These are phyloP conservation scores for Alternaria gaisen DNA, from an alignment of 2,329 filamentous ascomycete genomes.

Conservation along the genomic window DNA sequence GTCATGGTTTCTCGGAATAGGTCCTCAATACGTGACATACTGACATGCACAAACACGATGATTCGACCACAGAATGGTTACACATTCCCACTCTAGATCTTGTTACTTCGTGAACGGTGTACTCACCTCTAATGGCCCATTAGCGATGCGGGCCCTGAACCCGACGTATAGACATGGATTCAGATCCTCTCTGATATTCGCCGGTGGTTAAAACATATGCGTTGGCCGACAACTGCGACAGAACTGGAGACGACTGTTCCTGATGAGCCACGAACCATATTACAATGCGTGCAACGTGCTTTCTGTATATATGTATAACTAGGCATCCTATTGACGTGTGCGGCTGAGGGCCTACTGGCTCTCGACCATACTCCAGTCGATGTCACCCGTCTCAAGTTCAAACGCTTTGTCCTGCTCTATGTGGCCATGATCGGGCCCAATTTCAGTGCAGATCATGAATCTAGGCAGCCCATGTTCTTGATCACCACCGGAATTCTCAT, in stretches of 20 bases:
- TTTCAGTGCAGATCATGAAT: slow-evolving; percentile 1
- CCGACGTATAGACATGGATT: background rate
- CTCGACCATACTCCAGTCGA: background rate
- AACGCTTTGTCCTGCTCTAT: background rate
- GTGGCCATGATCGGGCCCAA: background rate
- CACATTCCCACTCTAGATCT: background rate
- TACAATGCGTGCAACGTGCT: background rate
- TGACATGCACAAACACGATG: background rate
- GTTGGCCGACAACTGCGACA: background rate
- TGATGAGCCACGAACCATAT: background rate
- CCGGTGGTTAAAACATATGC: background rate
- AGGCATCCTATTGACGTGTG: background rate
- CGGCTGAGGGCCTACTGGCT: background rate
- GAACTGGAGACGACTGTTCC: background rate
- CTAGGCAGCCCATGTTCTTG: background rate
- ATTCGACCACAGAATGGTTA: background rate
- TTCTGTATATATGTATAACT: background rate
- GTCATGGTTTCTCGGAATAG: background rate
- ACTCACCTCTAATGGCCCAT: background rate
- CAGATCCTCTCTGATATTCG: background rate
- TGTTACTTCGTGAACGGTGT: background rate
- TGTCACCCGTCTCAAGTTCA: background rate
- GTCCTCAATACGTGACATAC: background rate
- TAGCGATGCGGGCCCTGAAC: background rate
- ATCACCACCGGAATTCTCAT: background rate